phyloP scores from a whole-genome alignment of 805 yeast genomes.

The Isabelozyma rhagii region DNA sequence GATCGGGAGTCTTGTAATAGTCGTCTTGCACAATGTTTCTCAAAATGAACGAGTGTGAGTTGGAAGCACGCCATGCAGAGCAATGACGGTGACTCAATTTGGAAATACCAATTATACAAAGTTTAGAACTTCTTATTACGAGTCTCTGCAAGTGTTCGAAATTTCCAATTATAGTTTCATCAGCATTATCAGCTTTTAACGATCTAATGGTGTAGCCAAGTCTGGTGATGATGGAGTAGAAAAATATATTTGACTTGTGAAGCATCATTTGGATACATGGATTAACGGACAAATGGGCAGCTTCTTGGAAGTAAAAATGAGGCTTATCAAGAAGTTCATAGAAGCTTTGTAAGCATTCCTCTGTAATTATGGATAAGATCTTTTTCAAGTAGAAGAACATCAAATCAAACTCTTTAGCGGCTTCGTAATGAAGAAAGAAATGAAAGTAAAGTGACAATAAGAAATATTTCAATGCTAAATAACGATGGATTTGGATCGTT shows the following conservation, averaged over 20 bases:
- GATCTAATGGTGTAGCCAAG: background rate
- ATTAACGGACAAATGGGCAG: conserved; percentile 9
- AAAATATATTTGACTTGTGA: conserved; percentile 9
- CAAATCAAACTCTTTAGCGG: conserved; percentile 1
- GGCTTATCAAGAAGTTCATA: conserved; percentile 5
- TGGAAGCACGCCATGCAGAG: conserved; percentile 15
- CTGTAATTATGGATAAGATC: conserved; percentile 5
- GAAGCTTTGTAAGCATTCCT: conserved; percentile 9
- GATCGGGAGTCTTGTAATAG: conserved; percentile 5
- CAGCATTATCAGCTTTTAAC: background rate
- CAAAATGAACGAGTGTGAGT: conserved; percentile 10
- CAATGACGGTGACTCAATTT: conserved; percentile 13
- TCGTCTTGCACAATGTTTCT: conserved; percentile 7
- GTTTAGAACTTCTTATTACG: conserved; percentile 3
- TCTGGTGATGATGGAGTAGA: conserved; percentile 7
- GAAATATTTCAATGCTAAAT: conserved; percentile 7
- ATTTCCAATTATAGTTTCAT: background rate
- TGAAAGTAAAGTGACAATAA: conserved; percentile 9
- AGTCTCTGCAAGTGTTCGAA: background rate
- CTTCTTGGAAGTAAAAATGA: conserved; percentile 5
- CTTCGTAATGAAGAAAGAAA: conserved; percentile 12
- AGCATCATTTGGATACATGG: conserved; percentile 1
- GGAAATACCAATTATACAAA: conserved; percentile 9
- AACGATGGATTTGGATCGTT: conserved; percentile 3
- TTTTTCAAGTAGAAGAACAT: conserved; percentile 13